Evolutionary conservation across 768 basidiomycete genomes (phyloP).

Genomic region (Rhizopogon rudus): DNA sequence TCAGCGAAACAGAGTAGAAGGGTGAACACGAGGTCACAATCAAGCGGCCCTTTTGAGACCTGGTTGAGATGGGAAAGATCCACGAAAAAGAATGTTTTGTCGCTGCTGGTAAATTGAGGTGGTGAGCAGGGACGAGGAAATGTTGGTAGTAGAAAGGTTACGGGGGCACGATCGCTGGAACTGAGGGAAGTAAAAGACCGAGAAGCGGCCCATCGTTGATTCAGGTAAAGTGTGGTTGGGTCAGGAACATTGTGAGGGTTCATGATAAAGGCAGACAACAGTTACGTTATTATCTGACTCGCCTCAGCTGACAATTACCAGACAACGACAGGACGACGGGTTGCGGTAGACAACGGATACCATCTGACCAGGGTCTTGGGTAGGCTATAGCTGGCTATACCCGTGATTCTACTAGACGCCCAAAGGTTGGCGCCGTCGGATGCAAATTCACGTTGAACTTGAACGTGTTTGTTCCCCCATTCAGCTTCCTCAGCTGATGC

Average conservation of each 20-base stretch:
- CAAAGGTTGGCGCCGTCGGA: background rate
- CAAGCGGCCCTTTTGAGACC: conserved; percentile 26
- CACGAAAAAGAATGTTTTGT: conserved; percentile 9
- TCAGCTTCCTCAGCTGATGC: background rate
- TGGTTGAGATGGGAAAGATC: conserved; percentile 20
- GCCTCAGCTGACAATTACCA: conserved; percentile 5
- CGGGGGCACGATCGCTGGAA: conserved; percentile 3
- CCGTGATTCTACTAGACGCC: background rate
- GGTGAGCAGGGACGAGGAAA: conserved; percentile 7
- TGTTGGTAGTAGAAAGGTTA: conserved; percentile 14
- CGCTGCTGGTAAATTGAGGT: conserved; percentile 7
- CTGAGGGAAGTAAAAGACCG: conserved; percentile 9
- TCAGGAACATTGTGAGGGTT: conserved; percentile 13
- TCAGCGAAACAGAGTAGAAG: conserved; percentile 34
- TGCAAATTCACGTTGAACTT: background rate
- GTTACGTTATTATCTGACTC: conserved; percentile 28
- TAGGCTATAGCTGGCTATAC: background rate
- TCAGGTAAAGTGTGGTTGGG: conserved; percentile 12
- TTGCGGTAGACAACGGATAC: too few relatives aligned
- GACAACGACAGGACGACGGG: conserved; percentile 7
- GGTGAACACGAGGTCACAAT: conserved; percentile 30
- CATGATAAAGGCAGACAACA: conserved; percentile 12
- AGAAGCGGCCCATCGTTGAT: conserved; percentile 11
- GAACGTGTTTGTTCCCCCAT: background rate
- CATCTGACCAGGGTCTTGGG: conserved; percentile 10